Percentiles rank a stretch among this genome's conserved stretches.
Conservation (phyloP, 2,329 filamentous ascomycete species). For the Colletotrichum orbiculare region DNA sequence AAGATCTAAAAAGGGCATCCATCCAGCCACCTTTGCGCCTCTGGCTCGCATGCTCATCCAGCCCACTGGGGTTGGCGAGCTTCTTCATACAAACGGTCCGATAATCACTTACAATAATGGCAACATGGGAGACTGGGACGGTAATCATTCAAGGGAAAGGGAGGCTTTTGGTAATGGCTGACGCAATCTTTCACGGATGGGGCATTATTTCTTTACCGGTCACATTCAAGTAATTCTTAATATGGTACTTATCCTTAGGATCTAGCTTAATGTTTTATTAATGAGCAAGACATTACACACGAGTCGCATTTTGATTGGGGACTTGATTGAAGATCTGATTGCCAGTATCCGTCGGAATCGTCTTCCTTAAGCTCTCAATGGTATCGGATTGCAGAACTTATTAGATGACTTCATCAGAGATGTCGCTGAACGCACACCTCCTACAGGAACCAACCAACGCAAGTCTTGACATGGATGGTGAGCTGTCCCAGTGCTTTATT, state of each 20-base stretch:
- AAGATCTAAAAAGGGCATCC: not conserved
- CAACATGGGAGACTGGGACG: not conserved
- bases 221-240: not conserved
- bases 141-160: not conserved
- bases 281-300: not conserved
- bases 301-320: not conserved
- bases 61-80: not conserved
- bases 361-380: too few relatives aligned
- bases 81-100: not conserved
- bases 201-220: not conserved
- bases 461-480: too few relatives aligned
- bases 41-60: not conserved
- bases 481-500: too few relatives aligned
- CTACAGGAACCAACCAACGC: too few relatives aligned
- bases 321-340: too few relatives aligned
- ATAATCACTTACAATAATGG: not conserved
- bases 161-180: not conserved
- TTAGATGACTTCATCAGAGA: too few relatives aligned
- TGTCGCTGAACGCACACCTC: too few relatives aligned
- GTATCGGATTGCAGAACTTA: too few relatives aligned
- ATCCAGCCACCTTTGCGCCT: not conserved
- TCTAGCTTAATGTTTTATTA: not conserved
- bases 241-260: not conserved
- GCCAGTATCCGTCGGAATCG: too few relatives aligned
- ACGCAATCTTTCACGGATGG: not conserved